A percentile compares a stretch with the other conserved stretches of the same genome.
phyloP scores from a whole-genome alignment of 257 asterid genomes.

The Anisodus tanguticus region DNA sequence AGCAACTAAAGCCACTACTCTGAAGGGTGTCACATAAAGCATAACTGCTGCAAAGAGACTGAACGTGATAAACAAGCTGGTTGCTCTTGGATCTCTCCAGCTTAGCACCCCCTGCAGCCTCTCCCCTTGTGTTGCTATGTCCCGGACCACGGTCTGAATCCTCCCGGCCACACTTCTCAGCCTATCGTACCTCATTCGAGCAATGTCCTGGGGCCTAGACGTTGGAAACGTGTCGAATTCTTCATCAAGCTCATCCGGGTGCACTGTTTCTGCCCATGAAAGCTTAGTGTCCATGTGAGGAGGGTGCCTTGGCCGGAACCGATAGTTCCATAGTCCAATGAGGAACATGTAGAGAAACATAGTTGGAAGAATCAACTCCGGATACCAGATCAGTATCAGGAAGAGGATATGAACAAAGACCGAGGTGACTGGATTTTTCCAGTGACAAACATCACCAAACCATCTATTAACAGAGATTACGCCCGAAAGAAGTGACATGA shows the following conservation, averaged over 20 bases:
- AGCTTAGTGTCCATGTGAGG: constrained; percentile 72
- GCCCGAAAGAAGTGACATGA: constrained; percentile 63
- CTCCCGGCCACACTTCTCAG: constrained; percentile 73
- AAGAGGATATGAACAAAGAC: constrained; percentile 68
- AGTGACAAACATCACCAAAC: constrained; percentile 57
- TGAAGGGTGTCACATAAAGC: constrained; percentile 59
- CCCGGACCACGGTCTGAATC: constrained; percentile 80
- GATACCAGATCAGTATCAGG: constrained; percentile 64
- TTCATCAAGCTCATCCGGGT: constrained; percentile 76
- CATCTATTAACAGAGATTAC: constrained; percentile 52
- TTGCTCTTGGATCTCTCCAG: constrained; percentile 88
- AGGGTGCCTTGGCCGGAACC: constrained; percentile 68
- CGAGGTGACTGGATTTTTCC: constrained; percentile 66
- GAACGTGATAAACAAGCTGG: constrained; percentile 60
- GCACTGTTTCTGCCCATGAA: constrained; percentile 70
- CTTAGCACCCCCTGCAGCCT: constrained; percentile 61
- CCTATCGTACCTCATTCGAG: constrained; percentile 75
- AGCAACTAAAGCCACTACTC: constrained; percentile 51
- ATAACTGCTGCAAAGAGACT: constrained; percentile 62
- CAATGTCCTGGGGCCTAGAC: constrained; percentile 45
- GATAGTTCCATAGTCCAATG: constrained; percentile 73
- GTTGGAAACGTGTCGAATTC: constrained; percentile 79
- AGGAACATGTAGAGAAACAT: constrained; percentile 58
- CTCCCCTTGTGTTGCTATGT: constrained; percentile 78
- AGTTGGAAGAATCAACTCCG: constrained; percentile 74